Percentiles rank a stretch among this genome's conserved stretches.
These are phyloP conservation scores for Basipetospora sp. DNA, from an alignment of 2,329 filamentous ascomycete species.

Conservation along the genomic window DNA sequence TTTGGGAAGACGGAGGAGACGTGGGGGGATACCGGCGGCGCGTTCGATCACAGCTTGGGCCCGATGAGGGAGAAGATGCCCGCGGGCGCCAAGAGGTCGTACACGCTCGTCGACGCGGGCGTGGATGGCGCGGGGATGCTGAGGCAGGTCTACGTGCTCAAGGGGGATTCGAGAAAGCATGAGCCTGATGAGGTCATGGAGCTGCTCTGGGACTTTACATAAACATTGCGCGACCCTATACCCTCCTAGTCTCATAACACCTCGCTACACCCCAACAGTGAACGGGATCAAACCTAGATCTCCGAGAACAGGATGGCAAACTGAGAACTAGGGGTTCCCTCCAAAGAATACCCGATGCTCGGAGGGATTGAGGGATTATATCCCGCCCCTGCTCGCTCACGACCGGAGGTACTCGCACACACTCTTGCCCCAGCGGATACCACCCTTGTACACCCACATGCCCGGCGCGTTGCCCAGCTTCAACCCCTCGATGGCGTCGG, in stretches of 20 bases:
- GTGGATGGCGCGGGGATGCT: slow-evolving; percentile 13
- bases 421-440: slow-evolving; percentile 30
- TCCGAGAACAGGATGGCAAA: too few relatives aligned
- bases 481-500: slow-evolving; percentile 38
- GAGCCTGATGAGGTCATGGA: slow-evolving; percentile 34
- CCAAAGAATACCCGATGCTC: too few relatives aligned
- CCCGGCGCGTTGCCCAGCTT: slow-evolving; percentile 34
- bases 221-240: too few relatives aligned
- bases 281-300: too few relatives aligned
- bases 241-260: too few relatives aligned
- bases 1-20: slow-evolving; percentile 37
- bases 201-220: slow-evolving; percentile 26
- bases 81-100: slow-evolving; percentile 34
- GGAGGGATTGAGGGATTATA: too few relatives aligned
- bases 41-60: slow-evolving; percentile 39
- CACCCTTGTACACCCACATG: slow-evolving; percentile 40
- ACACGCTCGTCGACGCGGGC: slow-evolving; percentile 30
- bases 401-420: slow-evolving; percentile 32
- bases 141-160: slow-evolving; percentile 31
- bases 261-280: too few relatives aligned
- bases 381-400: too few relatives aligned
- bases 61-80: slow-evolving; percentile 28
- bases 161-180: not conserved
- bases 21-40: slow-evolving; percentile 31
- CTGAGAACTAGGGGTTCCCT: too few relatives aligned